Evolutionary conservation across 768 basidiomycete species (phyloP).

Genomic region (Boletus sp.): DNA sequence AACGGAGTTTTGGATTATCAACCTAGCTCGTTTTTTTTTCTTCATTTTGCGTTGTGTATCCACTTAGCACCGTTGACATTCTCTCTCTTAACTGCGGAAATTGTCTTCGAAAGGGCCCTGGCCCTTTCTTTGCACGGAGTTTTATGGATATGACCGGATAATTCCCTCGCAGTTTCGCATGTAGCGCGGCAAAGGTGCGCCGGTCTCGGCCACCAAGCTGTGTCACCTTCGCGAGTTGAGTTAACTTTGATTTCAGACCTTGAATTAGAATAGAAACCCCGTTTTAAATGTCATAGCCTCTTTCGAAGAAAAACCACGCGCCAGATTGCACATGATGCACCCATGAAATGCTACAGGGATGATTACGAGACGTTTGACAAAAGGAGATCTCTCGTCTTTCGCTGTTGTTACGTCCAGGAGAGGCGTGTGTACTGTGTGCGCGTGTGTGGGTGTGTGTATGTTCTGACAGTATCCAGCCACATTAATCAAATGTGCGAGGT

Average conservation of each 20-base stretch:
- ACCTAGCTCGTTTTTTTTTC: background rate
- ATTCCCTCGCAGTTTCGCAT: conserved; percentile 10
- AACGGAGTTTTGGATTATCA: conserved; percentile 22
- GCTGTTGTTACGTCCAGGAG: conserved; percentile 14
- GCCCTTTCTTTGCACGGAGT: conserved; percentile 7
- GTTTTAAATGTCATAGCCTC: conserved; percentile 6
- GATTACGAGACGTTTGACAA: conserved; percentile 17
- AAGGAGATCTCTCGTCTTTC: background rate
- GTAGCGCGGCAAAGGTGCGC: conserved; percentile 13
- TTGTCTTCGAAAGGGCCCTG: conserved; percentile 10
- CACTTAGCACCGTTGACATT: background rate
- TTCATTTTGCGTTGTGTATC: background rate
- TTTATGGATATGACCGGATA: conserved; percentile 6
- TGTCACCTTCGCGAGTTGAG: conserved; percentile 14
- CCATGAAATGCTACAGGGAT: background rate
- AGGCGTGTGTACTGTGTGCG: conserved; percentile 4
- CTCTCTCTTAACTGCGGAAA: conserved; percentile 24
- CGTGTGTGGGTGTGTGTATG: background rate
- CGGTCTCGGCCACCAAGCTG: conserved; percentile 12
- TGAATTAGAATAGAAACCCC: conserved; percentile 17
- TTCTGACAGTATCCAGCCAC: background rate
- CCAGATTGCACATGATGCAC: conserved; percentile 2
- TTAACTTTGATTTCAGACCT: conserved; percentile 21
- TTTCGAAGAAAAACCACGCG: conserved; percentile 5
- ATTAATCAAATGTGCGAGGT: conserved; percentile 2